Base-by-base conservation (phyloP, 2,329 filamentous ascomycete genomes). In the Xylariaceae sp. region DNA sequence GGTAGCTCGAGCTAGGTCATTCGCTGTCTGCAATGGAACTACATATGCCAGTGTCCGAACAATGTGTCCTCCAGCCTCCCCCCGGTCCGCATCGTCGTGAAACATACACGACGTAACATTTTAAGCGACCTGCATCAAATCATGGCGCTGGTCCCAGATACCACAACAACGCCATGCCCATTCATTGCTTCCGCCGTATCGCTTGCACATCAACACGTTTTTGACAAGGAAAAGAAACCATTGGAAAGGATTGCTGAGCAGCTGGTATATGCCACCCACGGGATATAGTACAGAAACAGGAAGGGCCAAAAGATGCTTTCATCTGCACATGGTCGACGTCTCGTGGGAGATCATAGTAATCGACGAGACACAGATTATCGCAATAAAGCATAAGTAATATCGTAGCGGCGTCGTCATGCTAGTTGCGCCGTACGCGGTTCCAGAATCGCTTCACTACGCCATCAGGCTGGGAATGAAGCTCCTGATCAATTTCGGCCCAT, bases 401-500 rank as follows among this genome's bases (percentile, higher is more conserved):
- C 22, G 11, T 26, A 6, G 30, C 30, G 8, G 30, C 13, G 6
- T 7, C 6, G 30, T n/a, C 13, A 7, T 13, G 7, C 30, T 32
- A 13, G 30, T 13, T 13, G 43, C 76, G 70, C 41, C 74, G 68
- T 30, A 84, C 76, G 44, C 71, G 73, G 48, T 83, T 79, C 80
- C 81, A 85, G 42, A 85, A 69, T 39, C 79, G 73, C 65, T 78
- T 83, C 56, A 84, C 73, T 3, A 79, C 69, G 4, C 74, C 71
- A 37, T 67, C 69, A 17, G 69, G 30, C 28, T 62, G 19, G 57
- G 61, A 33, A 57, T 66, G 69, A 64, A 76, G 35, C 48, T 64
- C 59, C 43, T 73, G 70, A 46, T 81, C 77, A 30, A 80, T 66
- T 16, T 73, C 72, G 1, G 71, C 68, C 42, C 78, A 68, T 33